Evolutionary conservation across 2,329 filamentous ascomycete genomes (phyloP), one percentile per base, ranked within the genome.

Genomic region (Fonsecaea pedrosoi): DNA sequence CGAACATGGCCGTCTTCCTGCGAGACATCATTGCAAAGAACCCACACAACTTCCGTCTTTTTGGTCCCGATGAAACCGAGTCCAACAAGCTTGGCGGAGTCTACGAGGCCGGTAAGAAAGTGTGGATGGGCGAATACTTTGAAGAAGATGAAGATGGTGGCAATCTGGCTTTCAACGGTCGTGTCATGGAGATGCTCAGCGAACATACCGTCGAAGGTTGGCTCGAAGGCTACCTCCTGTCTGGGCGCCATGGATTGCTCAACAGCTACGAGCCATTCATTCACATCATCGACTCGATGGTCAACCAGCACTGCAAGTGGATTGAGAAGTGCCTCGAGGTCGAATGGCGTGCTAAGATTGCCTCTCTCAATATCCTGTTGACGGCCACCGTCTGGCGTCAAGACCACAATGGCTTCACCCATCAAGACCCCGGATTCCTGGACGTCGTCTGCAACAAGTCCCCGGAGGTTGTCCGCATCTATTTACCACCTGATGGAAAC

Each of bases 251-350:
- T 71, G 90, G 91, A 12, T 76, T 94, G 66, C 84, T 94, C 66
- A 93, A 92, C 83, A 90, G 88, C 75, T 94, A 94, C 79, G 91
- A 94, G 77, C 90, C 90, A 0, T 94, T 94, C 75, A 91, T 93
- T 66, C 90, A 93, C 75, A 87, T 94, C 73, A 92, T 94, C 73
- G 90, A 93, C 77, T 92, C 89, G 1, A 94, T 94, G 90, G 90
- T 94, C 67, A 92, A 92, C 77, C 90, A 92, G 80, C 90, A 94
- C 79, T 92, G 90, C 82, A 94, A 94, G 78, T 93, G 90, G 90
- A 85, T 93, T 59, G 90, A 94, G 77, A 94, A 93, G 80, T 91
- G 88, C 71, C 81, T 88, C n/a, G 90, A 93, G 74, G 88, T 93
- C 21, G 87, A 90, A 73, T 94, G 91, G 91, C 87, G 91, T 60